These are phyloP conservation scores for Solioccasus polychromus DNA, from an alignment of 768 basidiomycete species.

Conservation along the genomic window DNA sequence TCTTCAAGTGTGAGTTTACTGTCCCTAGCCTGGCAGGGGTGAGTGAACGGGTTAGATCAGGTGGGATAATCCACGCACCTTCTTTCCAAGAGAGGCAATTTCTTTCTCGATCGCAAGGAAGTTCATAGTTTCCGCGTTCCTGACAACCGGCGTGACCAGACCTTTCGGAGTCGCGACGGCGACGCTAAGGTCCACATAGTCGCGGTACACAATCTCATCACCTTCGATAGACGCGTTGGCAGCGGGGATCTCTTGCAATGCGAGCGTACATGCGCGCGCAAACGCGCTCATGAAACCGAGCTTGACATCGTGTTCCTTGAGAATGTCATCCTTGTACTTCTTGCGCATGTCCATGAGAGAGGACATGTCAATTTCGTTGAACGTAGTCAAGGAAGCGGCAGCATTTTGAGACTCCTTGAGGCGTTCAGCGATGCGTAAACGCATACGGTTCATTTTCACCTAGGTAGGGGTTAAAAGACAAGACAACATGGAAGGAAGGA, in stretches of 20 bases:
- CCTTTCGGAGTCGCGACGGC: slow-evolving; percentile 98
- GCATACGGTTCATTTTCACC: slow-evolving; percentile 99
- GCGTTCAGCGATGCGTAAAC: slow-evolving; percentile 92
- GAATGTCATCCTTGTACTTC: slow-evolving; percentile 87
- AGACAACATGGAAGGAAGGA: background rate
- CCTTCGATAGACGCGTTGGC: slow-evolving; percentile 95
- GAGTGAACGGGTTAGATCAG: slow-evolving; percentile 6
- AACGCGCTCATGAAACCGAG: slow-evolving; percentile 99
- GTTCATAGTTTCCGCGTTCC: slow-evolving; percentile 84
- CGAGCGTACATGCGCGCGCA: slow-evolving; percentile 79
- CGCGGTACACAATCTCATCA: slow-evolving; percentile 88
- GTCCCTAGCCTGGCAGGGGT: slow-evolving; percentile 64
- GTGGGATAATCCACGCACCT: slow-evolving; percentile 42
- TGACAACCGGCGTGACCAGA: slow-evolving; percentile 91
- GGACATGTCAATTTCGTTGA: slow-evolving; percentile 99
- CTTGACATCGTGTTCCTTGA: slow-evolving; percentile 93
- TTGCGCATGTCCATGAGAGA: slow-evolving; percentile 90
- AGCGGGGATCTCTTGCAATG: slow-evolving; percentile 86
- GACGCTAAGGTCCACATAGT: slow-evolving; percentile 91
- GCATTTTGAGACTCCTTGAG: slow-evolving; percentile 98
- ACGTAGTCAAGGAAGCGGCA: slow-evolving; percentile 94
- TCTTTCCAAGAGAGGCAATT: slow-evolving; percentile 87
- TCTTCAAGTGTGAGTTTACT: slow-evolving; percentile 95
- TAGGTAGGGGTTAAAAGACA: slow-evolving; percentile 24
- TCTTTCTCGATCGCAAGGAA: slow-evolving; percentile 92